Base-by-base conservation (phyloP, 2,329 filamentous ascomycete genomes). In the Rhynchosporium secalis region DNA sequence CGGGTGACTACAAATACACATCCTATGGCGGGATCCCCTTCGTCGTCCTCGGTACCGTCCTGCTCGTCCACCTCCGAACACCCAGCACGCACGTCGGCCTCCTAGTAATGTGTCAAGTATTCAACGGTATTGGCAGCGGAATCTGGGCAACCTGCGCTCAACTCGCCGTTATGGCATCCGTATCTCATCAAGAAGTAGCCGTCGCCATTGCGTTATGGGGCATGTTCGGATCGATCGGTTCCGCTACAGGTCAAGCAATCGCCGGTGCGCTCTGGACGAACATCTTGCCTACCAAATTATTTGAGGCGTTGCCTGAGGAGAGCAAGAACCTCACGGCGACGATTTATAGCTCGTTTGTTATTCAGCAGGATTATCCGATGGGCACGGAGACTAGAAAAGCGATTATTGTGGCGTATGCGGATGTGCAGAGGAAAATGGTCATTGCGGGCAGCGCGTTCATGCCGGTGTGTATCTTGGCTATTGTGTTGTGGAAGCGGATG, bases 181-280 rank as follows among this genome's bases (percentile, higher is more conserved):
- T 80, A 1, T 79, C 79, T 29, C 85, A 88, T 66, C 80, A 86
- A 68, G 79, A 87, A 70, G 77, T 89, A 4, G 83, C 86, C 31
- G 81, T 82, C n/a, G 80, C 84, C 36, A 79, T 87, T n/a, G 84
- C 86, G 15, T 77, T 90, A 61, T 79, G 85, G 61, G 79, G 83
- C 40, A 80, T 89, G 8, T 83, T 85, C 38, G 80, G 83, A 65
- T 82, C 81, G 66, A 80, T 89, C 67, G 86, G 86, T 45, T 80
- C 79, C 33, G 83, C 85, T 1, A 76, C 87, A 7, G 86, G 86
- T 1, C 79, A 78, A 1, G 81, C 86, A 8, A 80, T 90, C 54
- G 81, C 86, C 1, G 81, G 80, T 0, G 86, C 86, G 9, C 84
- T 90, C 65, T 90, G 86, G 86, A 84, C 82, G 0, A 79, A 81